These are phyloP conservation scores for Hericium coralloides DNA, from an alignment of 768 basidiomycete species.

Conservation along the genomic window DNA sequence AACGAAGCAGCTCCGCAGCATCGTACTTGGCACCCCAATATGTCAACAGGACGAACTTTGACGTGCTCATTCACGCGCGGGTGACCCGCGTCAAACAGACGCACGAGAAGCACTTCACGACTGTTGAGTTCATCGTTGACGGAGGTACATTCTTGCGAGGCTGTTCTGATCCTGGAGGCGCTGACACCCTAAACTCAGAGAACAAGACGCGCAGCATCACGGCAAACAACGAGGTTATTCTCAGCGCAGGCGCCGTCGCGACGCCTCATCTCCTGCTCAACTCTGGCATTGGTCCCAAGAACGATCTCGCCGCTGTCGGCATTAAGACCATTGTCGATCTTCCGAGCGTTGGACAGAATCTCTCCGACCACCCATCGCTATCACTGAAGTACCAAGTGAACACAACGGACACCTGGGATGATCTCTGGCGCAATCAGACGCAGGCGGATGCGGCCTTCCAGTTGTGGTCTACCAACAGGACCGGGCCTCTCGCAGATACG, in stretches of 20 bases:
- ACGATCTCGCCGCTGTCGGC: neutral
- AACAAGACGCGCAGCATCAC: neutral
- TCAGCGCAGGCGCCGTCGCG: neutral
- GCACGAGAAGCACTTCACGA: neutral
- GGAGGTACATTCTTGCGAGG: slow-evolving; percentile 1
- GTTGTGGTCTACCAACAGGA: neutral
- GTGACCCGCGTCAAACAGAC: neutral
- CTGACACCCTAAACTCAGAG: neutral
- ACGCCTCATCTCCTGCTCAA: neutral
- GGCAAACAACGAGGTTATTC: neutral
- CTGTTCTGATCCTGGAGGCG: neutral
- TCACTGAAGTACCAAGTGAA: neutral
- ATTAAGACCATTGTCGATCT: neutral
- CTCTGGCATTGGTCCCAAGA: neutral
- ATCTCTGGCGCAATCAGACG: neutral
- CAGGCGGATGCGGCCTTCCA: neutral
- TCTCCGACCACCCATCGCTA: neutral
- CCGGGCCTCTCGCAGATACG: neutral
- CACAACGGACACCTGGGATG: slow-evolving; percentile 1
- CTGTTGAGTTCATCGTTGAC: neutral
- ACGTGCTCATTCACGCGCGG: neutral
- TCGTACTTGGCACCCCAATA: slow-evolving; percentile 2
- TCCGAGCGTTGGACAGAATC: neutral
- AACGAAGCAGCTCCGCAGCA: slow-evolving; percentile 1
- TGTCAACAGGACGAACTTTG: slow-evolving; percentile 1